Base-by-base conservation (phyloP, 2,329 filamentous ascomycete species). In the Colletotrichum karsti region DNA sequence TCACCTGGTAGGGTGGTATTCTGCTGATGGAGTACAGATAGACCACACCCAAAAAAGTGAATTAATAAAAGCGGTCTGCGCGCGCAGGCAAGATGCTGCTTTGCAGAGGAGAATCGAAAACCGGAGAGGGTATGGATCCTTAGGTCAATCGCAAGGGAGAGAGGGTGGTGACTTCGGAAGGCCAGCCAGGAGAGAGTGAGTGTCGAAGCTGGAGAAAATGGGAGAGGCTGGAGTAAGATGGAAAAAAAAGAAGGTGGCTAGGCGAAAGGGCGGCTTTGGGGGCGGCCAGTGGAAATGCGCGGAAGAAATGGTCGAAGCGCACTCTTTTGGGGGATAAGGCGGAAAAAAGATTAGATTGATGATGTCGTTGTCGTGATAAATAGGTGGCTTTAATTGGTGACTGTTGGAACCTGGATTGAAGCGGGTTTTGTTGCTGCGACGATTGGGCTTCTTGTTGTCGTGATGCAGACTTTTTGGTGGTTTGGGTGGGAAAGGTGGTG, bases 241-340 rank as follows among this genome's bases (percentile, higher is more conserved):
- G 35, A 54, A 61, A 64, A 67, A 67, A 42, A 64, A 67, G 64
- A 42, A 67, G 64, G 64, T 67, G 64, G 64, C 60, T 67, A 67
- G 64, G 64, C 64, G 64, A 67, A 64, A 42, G 55, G 44, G 57
- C 57, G 57, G 20, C 60, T 64, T 59, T 64, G 53, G 64, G 28
- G 46, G 60, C 18, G 57, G 46, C 63, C 44, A 57, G 60, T 46
- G 44, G 60, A 48, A 67, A 33, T 30, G 44, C 28, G 55, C 46
- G 37, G 64, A 64, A 58, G 46, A 28, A 35, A 59, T 64, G 64
- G 37, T 53, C 18, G 62, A 63, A 22, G 41, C 42, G 59, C 35
- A 35, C 46, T 50, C 12, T 33, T 39, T 42, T 20, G 48, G 30
- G 42, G 37, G 64, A 37, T 59, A 54, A 48, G 37, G 60, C 15